Base-by-base conservation (phyloP, 345 rosid species). In the Lumnitzera racemosa region DNA sequence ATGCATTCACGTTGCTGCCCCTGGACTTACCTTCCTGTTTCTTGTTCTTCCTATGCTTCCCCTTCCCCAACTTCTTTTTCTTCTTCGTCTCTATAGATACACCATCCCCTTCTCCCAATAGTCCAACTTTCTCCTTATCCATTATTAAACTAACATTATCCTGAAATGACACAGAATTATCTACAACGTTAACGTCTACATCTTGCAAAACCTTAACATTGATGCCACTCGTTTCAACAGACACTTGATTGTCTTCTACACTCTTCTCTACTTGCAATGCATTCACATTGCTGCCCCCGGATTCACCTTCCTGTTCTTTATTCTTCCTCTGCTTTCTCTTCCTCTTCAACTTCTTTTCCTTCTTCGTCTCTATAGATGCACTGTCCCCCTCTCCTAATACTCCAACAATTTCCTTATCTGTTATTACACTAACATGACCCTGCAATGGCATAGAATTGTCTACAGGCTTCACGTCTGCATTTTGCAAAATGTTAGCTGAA, bases 21-120 rank as follows among this genome's bases (percentile, higher is more conserved):
- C 16, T 25, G 10, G 47, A 31, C 24, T 60, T 5, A 15, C 24
- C 15, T 60, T 48, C 53, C 12, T 49, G 46, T 12, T 53, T 16
- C 17, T 24, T 43, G 2, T 29, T 14, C 55, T 13, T 24, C 51
- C 12, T 14, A 9, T 20, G 46, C 56, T 11, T 51, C 57, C 61
- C 58, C 68, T 56, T 61, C 59, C 1, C 47, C 60, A n/a, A 47
- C 68, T 24, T 58, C 57, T 20, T 62, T 51, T 51, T 46, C 46
- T 11, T 46, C n/a, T 24, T 46, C 61, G 1, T 5, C 43, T 61
- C 53, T 52, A 20, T 54, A 52, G 24, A 13, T 0, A 25, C 12
- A 9, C 24, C 14, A 46, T 58, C 46, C 49, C 48, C 48, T 48
- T 31, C 61, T 55, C 20, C 53, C 11, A 25, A 46, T 47, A 46